Percentiles rank a stretch among this genome's conserved stretches.
These are phyloP conservation scores for Penicillium pulvis DNA, from an alignment of 495 filamentous ascomycete species.

Conservation along the genomic window DNA sequence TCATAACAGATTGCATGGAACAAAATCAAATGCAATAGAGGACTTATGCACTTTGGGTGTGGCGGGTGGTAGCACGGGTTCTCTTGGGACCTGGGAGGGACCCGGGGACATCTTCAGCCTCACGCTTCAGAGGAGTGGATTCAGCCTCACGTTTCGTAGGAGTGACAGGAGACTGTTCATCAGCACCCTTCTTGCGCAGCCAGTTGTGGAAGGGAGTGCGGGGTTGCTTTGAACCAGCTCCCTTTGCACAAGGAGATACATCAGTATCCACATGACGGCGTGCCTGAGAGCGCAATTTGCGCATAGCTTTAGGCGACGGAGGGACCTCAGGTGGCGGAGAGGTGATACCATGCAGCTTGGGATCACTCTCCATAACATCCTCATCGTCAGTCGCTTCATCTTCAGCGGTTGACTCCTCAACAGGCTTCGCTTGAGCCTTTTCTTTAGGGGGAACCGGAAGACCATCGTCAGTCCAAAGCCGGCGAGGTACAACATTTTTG, in stretches of 20 bases:
- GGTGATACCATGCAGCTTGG: constrained; percentile 43
- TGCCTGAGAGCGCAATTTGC: constrained; percentile 31
- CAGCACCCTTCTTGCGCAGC: constrained; percentile 58
- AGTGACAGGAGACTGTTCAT: constrained; percentile 14
- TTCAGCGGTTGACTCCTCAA: constrained; percentile 34
- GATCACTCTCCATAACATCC: constrained; percentile 51
- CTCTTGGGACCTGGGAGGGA: constrained; percentile 6
- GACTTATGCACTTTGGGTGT: constrained; percentile 2
- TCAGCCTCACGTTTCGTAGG: constrained; percentile 11
- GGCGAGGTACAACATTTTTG: constrained; percentile 76
- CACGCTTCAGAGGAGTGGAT: constrained; percentile 6
- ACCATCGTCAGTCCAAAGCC: constrained; percentile 66
- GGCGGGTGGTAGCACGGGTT: constrained; percentile 12
- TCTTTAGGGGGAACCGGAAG: not conserved
- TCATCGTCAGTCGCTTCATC: constrained; percentile 60
- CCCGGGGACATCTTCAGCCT: constrained; percentile 26
- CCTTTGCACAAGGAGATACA: constrained; percentile 22
- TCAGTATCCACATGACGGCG: constrained; percentile 27
- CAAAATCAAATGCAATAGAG: not conserved
- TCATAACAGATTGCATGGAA: not conserved
- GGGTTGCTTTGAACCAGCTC: constrained; percentile 13
- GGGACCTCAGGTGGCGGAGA: constrained; percentile 54
- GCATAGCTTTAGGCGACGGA: constrained; percentile 26
- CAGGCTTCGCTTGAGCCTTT: not conserved
- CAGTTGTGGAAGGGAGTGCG: constrained; percentile 66